Percentiles rank a stretch among this genome's conserved stretches.
Evolutionary conservation across 768 basidiomycete species (phyloP).

Genomic region (Lactarius tabidus): DNA sequence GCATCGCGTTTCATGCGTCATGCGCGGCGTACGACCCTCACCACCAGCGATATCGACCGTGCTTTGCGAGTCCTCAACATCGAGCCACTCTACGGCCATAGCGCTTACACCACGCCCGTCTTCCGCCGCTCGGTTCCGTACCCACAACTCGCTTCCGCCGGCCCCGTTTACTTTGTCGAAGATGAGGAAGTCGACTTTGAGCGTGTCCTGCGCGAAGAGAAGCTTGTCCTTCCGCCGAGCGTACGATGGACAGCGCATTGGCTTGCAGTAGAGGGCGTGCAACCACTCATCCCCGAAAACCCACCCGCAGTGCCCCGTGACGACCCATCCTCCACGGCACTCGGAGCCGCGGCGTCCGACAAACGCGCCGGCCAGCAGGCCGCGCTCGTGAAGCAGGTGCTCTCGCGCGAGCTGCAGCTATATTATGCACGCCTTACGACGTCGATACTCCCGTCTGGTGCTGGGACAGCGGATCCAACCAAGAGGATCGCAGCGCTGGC

Average conservation of each 20-base stretch:
- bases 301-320: constrained; percentile 76
- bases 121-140: constrained; percentile 55
- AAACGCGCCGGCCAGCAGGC: constrained; percentile 57
- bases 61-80: constrained; percentile 93
- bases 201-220: constrained; percentile 81
- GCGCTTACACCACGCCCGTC: constrained; percentile 55
- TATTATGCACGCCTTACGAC: constrained; percentile 91
- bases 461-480: constrained; percentile 45
- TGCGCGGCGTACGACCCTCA: constrained; percentile 84
- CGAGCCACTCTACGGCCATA: constrained; percentile 90
- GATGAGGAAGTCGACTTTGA: constrained; percentile 99
- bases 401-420: constrained; percentile 90
- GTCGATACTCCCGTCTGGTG: constrained; percentile 67
- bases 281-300: constrained; percentile 94
- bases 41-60: constrained; percentile 87
- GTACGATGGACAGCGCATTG: constrained; percentile 93
- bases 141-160: constrained; percentile 46
- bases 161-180: constrained; percentile 86
- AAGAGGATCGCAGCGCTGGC: constrained; percentile 89
- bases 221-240: constrained; percentile 74
- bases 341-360: constrained; percentile 31
- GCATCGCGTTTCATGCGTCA: constrained; percentile 97
- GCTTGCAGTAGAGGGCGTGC: constrained; percentile 97
- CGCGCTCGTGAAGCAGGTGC: constrained; percentile 83
- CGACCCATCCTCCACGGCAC: constrained; percentile 35